A percentile compares a stretch with the other conserved stretches of the same genome.
phyloP scores from a whole-genome alignment of 1,284 basidiomycete genomes.

The Naganishia liquefaciens region DNA sequence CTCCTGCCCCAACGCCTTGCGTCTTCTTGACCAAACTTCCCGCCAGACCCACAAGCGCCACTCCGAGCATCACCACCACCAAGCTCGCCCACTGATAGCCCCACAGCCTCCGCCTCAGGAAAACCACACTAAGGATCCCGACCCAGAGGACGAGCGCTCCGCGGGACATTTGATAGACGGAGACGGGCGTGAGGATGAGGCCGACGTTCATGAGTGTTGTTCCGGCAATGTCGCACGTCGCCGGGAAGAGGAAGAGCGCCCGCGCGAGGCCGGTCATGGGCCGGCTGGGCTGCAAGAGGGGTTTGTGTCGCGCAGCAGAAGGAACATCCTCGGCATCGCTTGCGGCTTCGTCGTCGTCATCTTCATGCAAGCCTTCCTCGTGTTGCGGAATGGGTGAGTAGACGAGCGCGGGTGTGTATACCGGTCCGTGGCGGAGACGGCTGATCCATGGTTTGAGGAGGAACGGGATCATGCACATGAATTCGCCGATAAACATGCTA shows the following conservation, averaged over 20 bases:
- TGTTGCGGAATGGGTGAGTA: slow-evolving; percentile 29
- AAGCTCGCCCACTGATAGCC: slow-evolving; percentile 76
- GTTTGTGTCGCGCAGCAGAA: slow-evolving; percentile 13
- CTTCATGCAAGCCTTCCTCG: too few relatives aligned
- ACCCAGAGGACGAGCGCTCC: slow-evolving; percentile 97
- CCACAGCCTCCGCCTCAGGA: slow-evolving; percentile 67
- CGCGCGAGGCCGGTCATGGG: slow-evolving; percentile 44
- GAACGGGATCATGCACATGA: slow-evolving; percentile 68
- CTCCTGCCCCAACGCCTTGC: neutral
- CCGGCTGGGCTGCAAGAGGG: neutral
- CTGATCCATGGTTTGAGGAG: slow-evolving; percentile 17
- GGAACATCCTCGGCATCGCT: slow-evolving; percentile 8
- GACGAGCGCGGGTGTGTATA: neutral
- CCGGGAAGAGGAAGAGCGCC: slow-evolving; percentile 52
- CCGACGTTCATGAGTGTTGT: slow-evolving; percentile 89
- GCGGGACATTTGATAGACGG: slow-evolving; percentile 97
- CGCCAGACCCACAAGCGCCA: slow-evolving; percentile 86
- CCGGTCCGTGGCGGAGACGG: slow-evolving; percentile 4
- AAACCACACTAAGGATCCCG: slow-evolving; percentile 86
- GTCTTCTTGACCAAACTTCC: slow-evolving; percentile 77
- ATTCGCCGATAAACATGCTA: slow-evolving; percentile 74
- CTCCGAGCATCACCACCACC: slow-evolving; percentile 84
- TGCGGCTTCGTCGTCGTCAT: slow-evolving; percentile 1
- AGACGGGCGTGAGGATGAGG: slow-evolving; percentile 91
- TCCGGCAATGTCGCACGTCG: slow-evolving; percentile 53